Base-by-base conservation (phyloP, 352 stramenopile genomes). In the Globisporangium megalacanthum region DNA sequence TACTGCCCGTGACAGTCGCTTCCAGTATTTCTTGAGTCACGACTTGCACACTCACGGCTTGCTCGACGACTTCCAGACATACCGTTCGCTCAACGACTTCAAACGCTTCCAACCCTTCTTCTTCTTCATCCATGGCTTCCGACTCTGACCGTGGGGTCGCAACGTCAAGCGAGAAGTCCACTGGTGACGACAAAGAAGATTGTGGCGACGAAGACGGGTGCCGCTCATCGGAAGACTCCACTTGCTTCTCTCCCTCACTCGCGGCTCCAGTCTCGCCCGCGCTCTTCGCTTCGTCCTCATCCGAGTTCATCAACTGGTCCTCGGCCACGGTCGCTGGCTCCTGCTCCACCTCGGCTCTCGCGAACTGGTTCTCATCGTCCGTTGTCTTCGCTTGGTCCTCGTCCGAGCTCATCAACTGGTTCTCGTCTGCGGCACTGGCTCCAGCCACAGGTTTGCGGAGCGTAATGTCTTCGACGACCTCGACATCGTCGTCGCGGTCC, bases 391-490 rank as follows among this genome's bases (percentile, higher is more conserved):
- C n/a, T n/a, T n/a, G n/a, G n/a, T n/a, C n/a, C n/a, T n/a, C n/a
- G n/a, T n/a, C n/a, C n/a, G n/a, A n/a, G n/a, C n/a, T n/a, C n/a
- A n/a, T n/a, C n/a, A n/a, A n/a, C n/a, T n/a, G n/a, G n/a, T n/a
- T 6, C 39, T 45, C 39, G 7, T 45, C 39, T 3, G 6, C 39
- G 13, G 39, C 14, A 11, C 14, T 45, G 36, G 36, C 41, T 4
- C 13, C 17, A 6, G 6, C 9, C 10, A 6, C 10, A 14, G 54
- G 7, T 5, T 19, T 22, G 14, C 19, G 11, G 42, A 42, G 10
- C 7, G 33, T 33, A 9, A 48, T 42, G 20, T 54, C 45, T 19
- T 60, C 3, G 17, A 60, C 45, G 25, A 54, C 37, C 17, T 60
- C 54, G 42, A 48, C 44, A 20, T 52, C 36, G 20, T 22, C 20